phyloP scores from a whole-genome alignment of 2,329 filamentous ascomycete species.

The Cyclaneusma minus region DNA sequence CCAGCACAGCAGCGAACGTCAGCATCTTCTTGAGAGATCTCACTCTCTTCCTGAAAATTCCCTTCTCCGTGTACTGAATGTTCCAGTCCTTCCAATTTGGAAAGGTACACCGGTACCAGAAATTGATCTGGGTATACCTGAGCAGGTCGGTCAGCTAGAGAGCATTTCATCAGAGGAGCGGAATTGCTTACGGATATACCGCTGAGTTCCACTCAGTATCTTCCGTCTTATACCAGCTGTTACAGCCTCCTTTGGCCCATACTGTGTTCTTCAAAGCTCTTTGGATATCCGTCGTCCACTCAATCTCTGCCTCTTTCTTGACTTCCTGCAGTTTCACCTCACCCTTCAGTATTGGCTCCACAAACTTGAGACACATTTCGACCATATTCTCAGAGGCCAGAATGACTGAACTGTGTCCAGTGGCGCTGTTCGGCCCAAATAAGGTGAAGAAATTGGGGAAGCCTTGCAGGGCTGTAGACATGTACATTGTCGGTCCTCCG shows the following conservation, averaged over 20 bases:
- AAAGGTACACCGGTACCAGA: constrained; percentile 31
- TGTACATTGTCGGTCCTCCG: constrained; percentile 41
- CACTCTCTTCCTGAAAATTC: constrained; percentile 19
- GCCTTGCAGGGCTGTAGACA: constrained; percentile 37
- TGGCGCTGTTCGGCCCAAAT: constrained; percentile 42
- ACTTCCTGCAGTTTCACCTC: constrained; percentile 29
- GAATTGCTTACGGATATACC: constrained; percentile 24
- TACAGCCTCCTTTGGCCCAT: constrained; percentile 28
- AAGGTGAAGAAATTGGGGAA: constrained; percentile 46
- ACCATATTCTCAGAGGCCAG: constrained; percentile 40
- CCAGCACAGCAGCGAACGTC: constrained; percentile 9
- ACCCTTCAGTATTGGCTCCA: constrained; percentile 32
- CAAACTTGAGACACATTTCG: constrained; percentile 35
- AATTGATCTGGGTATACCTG: constrained; percentile 34
- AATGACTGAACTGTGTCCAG: constrained; percentile 40
- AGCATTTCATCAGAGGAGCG: not conserved
- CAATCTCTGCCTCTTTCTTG: constrained; percentile 28
- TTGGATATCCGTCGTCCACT: constrained; percentile 31
- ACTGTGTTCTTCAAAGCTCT: constrained; percentile 26
- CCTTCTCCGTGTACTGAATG: constrained; percentile 31
- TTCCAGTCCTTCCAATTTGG: constrained; percentile 38
- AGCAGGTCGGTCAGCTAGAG: constrained; percentile 6
- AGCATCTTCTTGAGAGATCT: constrained; percentile 9
- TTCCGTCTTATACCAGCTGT: constrained; percentile 31
- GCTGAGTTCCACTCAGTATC: constrained; percentile 32